phyloP scores from a whole-genome alignment of 129 eudicot species.

The Deinandra increscens region DNA sequence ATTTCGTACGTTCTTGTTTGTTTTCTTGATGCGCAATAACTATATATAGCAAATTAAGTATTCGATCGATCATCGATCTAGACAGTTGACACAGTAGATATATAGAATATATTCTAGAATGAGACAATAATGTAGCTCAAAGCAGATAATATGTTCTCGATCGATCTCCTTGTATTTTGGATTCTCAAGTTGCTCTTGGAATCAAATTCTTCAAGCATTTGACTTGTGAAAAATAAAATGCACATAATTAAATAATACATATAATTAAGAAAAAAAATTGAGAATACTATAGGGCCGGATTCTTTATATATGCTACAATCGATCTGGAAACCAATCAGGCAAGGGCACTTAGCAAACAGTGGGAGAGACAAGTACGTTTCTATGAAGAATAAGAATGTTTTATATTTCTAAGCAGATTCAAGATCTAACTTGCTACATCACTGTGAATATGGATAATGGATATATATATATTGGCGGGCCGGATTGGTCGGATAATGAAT shows the following conservation, averaged over 20 bases:
- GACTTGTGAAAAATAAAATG: conserved; percentile 32
- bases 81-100: conserved; percentile 5
- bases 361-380: no score
- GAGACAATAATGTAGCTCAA: conserved; percentile 21
- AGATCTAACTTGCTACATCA: no score
- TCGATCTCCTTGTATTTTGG: conserved; percentile 6
- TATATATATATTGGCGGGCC: no score
- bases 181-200: conserved; percentile 24
- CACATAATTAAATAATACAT: background rate
- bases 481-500: no score
- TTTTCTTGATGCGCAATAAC: conserved; percentile 2
- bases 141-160: conserved; percentile 3
- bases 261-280: no score
- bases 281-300: background rate
- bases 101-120: conserved; percentile 15
- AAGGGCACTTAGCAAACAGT: background rate
- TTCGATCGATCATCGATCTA: no score
- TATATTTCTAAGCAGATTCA: no score
- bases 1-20: background rate
- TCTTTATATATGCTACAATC: background rate
- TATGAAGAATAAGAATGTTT: no score
- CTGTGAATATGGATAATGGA: no score
- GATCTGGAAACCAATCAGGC: background rate
- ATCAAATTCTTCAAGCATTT: conserved; percentile 27
- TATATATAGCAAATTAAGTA: background rate